Evolutionary conservation across 2,329 filamentous ascomycete species (phyloP), one percentile per base, ranked within the genome.

Genomic region (Colletotrichum tanaceti): DNA sequence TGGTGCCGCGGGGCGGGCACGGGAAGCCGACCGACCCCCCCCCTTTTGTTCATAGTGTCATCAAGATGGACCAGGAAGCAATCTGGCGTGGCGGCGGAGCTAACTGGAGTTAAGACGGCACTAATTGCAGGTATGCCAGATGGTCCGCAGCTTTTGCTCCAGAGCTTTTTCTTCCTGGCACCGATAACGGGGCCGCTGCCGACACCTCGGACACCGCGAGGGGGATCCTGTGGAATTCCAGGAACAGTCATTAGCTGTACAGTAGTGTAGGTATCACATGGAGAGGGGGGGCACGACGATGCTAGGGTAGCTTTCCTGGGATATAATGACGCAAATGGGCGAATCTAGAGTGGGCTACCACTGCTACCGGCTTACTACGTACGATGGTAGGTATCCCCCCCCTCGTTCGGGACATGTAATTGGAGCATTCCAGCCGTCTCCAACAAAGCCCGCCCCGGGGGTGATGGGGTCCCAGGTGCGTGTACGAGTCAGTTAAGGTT

Each of bases 41-140:
- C n/a, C n/a, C n/a, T n/a, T 53, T 35, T 18, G 47, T 16, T 55
- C 54, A 53, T 28, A 58, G 28, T 65, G 47, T 65, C 61, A 68
- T 65, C 65, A 49, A 65, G 54, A 43, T 41, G 13, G 14, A 43
- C 16, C 44, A 10, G 13, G n/a, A 43, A 53, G 13, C 18, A 43
- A n/a, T 38, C 13, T 13, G n/a, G 16, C 54, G n/a, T n/a, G n/a
- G n/a, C n/a, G n/a, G n/a, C 65, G 65, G 65, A 68, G 61, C 41
- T 61, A 62, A 47, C 46, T 65, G 61, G 65, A 65, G 43, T 65
- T 65, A 65, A 68, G 55, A 57, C 55, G 50, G 38, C 24, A 60
- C 55, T 60, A n/a, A n/a, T n/a, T n/a, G n/a, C n/a, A n/a, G n/a
- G n/a, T n/a, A 61, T 50, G 49, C 55, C 46, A 28, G n/a, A 46